Conservation (phyloP, 2,329 filamentous ascomycete genomes). For the Plenodomus lindquistii region DNA sequence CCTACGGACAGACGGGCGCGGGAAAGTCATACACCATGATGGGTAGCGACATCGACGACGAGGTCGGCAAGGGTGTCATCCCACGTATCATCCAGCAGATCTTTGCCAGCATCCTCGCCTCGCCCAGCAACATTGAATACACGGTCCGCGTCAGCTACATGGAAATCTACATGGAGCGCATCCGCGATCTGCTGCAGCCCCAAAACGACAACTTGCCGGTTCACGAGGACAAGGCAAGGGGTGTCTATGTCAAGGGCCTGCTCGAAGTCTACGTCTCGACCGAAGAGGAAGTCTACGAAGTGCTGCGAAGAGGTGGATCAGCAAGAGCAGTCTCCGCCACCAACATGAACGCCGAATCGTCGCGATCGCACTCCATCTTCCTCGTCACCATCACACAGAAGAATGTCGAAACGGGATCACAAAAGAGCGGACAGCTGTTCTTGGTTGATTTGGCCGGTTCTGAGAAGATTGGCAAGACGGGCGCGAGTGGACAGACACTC, state of each 20-base stretch:
- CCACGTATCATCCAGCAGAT: conserved; percentile 97
- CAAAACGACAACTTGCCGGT: conserved; percentile 95
- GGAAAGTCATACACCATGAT: conserved; percentile 99
- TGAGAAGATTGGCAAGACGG: conserved; percentile 98
- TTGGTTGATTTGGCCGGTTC: conserved; percentile 97
- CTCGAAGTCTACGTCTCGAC: conserved; percentile 94
- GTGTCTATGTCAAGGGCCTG: conserved; percentile 95
- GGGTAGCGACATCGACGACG: conserved; percentile 91
- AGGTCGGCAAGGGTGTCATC: conserved; percentile 87
- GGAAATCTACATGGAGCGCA: conserved; percentile 99
- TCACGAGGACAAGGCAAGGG: conserved; percentile 96
- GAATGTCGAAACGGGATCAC: conserved; percentile 93
- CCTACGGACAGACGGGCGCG: conserved; percentile 96
- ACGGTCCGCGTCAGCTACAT: conserved; percentile 99
- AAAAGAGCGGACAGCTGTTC: conserved; percentile 95
- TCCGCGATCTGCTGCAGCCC: conserved; percentile 87
- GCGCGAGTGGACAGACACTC: conserved; percentile 92
- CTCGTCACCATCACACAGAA: conserved; percentile 97
- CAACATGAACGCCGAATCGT: conserved; percentile 99
- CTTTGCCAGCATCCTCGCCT: conserved; percentile 90
- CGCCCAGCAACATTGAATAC: conserved; percentile 92
- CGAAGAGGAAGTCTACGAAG: conserved; percentile 93
- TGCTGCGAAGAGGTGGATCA: conserved; percentile 89
- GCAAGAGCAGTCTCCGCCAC: conserved; percentile 92
- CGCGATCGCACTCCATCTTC: conserved; percentile 97